Evolutionary conservation across 192 early-diverging fungal genomes (phyloP).

Genomic region (Coemansia sp.): DNA sequence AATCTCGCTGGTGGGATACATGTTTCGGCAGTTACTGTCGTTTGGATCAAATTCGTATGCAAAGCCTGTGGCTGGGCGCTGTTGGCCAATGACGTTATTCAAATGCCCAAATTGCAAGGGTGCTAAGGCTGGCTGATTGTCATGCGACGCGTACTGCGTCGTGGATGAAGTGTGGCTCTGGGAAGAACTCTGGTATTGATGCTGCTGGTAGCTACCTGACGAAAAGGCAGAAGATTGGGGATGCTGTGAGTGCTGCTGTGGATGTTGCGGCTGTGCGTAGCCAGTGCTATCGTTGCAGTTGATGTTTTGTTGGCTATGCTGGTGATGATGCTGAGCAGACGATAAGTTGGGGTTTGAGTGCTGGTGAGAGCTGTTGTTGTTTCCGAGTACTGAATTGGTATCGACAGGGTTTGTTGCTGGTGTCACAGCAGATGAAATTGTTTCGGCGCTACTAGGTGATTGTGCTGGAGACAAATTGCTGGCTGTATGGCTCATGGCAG

Average conservation of each 20-base stretch:
- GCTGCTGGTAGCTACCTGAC: conserved; percentile 25
- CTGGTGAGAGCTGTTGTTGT: conserved; percentile 13
- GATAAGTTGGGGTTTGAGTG: background rate
- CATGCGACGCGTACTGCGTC: conserved; percentile 53
- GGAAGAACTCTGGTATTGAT: conserved; percentile 33
- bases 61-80: conserved; percentile 34
- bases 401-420: conserved; percentile 25
- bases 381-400: conserved; percentile 14
- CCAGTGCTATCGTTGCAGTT: conserved; percentile 24
- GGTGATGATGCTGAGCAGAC: conserved; percentile 28
- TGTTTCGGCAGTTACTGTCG: conserved; percentile 43
- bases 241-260: conserved; percentile 25
- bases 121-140: conserved; percentile 40
- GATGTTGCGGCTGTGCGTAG: conserved; percentile 18
- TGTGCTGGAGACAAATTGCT: conserved; percentile 33
- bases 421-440: conserved; percentile 28
- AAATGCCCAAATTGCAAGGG: conserved; percentile 45
- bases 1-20: conserved; percentile 39
- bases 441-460: conserved; percentile 35
- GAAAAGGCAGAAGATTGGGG: conserved; percentile 20
- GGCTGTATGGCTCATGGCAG: conserved; percentile 44
- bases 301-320: conserved; percentile 14
- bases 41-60: conserved; percentile 52
- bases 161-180: conserved; percentile 32
- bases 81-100: conserved; percentile 38